Percentiles rank a stretch among this genome's conserved stretches.
Conservation (phyloP, 306 rosid genomes). For the Cicer arietinum region DNA sequence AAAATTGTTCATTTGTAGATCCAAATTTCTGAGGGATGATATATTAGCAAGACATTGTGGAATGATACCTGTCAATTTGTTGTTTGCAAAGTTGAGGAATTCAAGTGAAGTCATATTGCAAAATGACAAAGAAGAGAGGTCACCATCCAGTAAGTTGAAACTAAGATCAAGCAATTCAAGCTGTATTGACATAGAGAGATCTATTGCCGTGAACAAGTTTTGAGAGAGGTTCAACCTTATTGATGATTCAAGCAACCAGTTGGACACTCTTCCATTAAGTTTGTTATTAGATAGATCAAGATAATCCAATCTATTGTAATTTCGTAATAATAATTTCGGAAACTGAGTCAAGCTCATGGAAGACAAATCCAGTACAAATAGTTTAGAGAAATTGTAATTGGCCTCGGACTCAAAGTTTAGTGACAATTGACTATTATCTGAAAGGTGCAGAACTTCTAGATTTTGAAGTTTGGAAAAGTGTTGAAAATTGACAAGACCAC, state of each 20-base stretch:
- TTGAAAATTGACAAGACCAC: not conserved
- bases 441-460: not conserved
- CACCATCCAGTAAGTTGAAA: conserved; percentile 25
- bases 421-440: not conserved
- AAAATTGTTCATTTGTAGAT: conserved; percentile 45
- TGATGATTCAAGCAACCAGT: not conserved
- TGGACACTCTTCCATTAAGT: not conserved
- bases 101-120: not conserved
- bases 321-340: not conserved
- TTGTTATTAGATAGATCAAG: conserved; percentile 14
- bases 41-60: conserved; percentile 44
- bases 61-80: conserved; percentile 18
- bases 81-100: not conserved
- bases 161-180: not conserved
- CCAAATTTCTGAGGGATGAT: not conserved
- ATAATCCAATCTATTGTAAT: rapidly evolving
- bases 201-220: conserved; percentile 28
- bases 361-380: rapidly evolving
- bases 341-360: not conserved
- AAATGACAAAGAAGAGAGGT: not conserved
- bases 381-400: not conserved
- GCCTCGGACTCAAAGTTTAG: not conserved
- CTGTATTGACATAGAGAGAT: too few relatives aligned
- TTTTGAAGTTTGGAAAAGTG: not conserved
- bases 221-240: not conserved